These are phyloP conservation scores for Zoysia matrella DNA, from an alignment of 202 grass and related monocot species.

Conservation along the genomic window DNA sequence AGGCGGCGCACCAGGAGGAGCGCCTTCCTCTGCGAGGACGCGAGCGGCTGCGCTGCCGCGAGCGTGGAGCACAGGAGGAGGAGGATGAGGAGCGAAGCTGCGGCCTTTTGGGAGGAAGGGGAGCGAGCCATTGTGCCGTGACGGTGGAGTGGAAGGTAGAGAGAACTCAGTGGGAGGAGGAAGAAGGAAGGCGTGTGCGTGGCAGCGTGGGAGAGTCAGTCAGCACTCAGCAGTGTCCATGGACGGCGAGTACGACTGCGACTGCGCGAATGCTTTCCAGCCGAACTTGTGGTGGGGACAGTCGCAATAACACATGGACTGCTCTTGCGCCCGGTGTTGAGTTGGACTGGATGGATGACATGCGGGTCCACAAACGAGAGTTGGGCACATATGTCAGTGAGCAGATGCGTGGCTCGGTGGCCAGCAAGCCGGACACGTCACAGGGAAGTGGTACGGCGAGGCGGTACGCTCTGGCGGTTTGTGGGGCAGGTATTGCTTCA, in stretches of 20 bases:
- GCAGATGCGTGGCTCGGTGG: background rate
- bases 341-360: background rate
- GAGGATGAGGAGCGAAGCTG: background rate
- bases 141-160: background rate
- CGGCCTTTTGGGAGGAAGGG: too few relatives aligned
- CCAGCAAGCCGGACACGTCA: background rate
- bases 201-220: background rate
- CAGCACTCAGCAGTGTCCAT: conserved; percentile 1
- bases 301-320: background rate
- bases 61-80: background rate
- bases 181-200: background rate
- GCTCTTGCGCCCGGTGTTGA: too few relatives aligned
- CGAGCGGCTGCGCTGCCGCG: conserved; percentile 38
- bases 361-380: fast-evolving
- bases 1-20: conserved; percentile 60
- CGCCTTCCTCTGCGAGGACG: conserved; percentile 67
- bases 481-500: too few relatives aligned
- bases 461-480: background rate
- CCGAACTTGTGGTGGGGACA: conserved; percentile 42
- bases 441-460: background rate
- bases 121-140: conserved; percentile 7
- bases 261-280: conserved; percentile 41
- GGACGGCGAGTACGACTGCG: background rate
- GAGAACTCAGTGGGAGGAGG: background rate
- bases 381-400: background rate